Evolutionary conservation across 768 basidiomycete genomes (phyloP).

Genomic region (Tulasnella sp.): DNA sequence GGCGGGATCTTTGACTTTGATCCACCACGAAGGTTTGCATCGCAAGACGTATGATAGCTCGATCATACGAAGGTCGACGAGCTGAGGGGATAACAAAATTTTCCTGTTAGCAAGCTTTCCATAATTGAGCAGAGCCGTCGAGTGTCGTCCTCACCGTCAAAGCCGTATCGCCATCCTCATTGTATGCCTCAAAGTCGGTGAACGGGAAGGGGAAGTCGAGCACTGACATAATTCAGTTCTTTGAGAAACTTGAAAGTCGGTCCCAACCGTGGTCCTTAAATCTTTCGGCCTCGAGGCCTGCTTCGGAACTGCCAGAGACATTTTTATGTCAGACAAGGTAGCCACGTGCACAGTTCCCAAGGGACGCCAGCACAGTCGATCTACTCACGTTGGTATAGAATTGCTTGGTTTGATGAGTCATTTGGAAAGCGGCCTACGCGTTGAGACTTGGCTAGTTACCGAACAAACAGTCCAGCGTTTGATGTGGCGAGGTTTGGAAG

Average conservation of each 20-base stretch:
- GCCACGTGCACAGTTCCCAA: too few species aligned
- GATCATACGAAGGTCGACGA: constrained; percentile 1
- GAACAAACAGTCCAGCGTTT: too few species aligned
- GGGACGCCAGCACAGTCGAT: too few species aligned
- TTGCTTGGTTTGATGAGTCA: too few species aligned
- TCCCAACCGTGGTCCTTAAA: background rate
- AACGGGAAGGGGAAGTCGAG: background rate
- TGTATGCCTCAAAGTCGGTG: background rate
- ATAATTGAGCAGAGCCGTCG: background rate
- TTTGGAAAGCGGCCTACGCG: too few species aligned
- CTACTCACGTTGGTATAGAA: too few species aligned
- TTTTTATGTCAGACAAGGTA: too few species aligned
- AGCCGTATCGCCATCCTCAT: background rate
- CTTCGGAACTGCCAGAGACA: background rate
- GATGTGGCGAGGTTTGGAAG: too few species aligned
- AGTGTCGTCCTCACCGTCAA: background rate
- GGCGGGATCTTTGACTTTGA: background rate
- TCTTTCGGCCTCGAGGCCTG: background rate
- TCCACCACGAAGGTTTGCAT: constrained; percentile 8
- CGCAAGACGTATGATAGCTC: constrained; percentile 13
- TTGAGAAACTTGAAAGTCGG: background rate
- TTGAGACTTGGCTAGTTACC: too few species aligned
- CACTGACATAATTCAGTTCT: background rate
- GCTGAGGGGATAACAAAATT: background rate
- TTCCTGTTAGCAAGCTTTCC: too few species aligned